Conservation (phyloP, 176 grass and related monocot genomes). For the Carex scoparia region DNA sequence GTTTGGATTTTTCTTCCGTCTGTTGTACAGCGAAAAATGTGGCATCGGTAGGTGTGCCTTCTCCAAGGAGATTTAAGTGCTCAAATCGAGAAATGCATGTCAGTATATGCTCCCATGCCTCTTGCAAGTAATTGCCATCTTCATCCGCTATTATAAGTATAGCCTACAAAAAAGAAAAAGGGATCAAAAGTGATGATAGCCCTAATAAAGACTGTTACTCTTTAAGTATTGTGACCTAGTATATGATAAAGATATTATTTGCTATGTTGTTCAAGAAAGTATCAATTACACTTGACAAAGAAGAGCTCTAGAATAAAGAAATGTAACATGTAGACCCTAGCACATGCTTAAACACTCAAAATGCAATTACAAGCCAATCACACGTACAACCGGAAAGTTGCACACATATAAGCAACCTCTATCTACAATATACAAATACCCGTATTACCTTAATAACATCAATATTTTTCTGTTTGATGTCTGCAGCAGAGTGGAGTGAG, state of each 20-base stretch:
- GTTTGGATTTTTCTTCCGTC: constrained; percentile 93
- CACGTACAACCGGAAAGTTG: not conserved
- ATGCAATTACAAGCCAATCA: not conserved
- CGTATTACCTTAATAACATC: constrained; percentile 87
- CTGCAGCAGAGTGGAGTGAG: constrained; percentile 83
- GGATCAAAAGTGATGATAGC: constrained; percentile 34
- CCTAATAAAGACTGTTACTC: not conserved
- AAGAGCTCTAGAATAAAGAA: not conserved
- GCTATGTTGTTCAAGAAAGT: not conserved
- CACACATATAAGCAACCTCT: not conserved
- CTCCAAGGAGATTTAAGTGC: constrained; percentile 90
- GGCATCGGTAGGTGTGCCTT: constrained; percentile 89
- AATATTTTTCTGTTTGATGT: constrained; percentile 98
- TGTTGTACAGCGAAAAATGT: constrained; percentile 95
- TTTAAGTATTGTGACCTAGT: too few relatives aligned
- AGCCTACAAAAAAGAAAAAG: constrained; percentile 45
- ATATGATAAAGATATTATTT: constrained; percentile 3
- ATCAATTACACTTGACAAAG: not conserved
- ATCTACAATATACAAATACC: not conserved
- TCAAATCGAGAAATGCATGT: constrained; percentile 96
- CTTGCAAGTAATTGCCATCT: constrained; percentile 99
- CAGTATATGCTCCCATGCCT: constrained; percentile 98
- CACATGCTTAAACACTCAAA: not conserved
- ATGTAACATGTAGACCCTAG: not conserved
- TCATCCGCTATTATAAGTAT: constrained; percentile 94